Percentiles rank a stretch among this genome's conserved stretches.
Evolutionary conservation across 164 flowering plant genomes (phyloP).

Genomic region (Piper longum): DNA sequence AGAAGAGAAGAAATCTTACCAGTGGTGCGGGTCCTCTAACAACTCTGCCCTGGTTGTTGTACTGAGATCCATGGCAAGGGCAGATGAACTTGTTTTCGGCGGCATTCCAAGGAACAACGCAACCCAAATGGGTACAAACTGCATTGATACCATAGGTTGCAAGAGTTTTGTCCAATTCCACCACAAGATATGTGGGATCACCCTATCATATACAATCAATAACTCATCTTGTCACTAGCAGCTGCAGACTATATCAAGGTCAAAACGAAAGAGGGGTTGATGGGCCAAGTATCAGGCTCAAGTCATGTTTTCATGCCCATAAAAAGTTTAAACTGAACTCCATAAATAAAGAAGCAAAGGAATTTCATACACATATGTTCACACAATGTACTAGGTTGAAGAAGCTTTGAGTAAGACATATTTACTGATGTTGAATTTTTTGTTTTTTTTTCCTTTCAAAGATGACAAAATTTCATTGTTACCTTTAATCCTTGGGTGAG

Average conservation of each 20-base stretch:
- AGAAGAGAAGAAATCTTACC: constrained; percentile 22
- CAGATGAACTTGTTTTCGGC: constrained; percentile 85
- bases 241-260: neutral
- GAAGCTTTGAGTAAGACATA: too few species aligned
- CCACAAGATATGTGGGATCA: constrained; percentile 88
- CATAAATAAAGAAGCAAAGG: too few species aligned
- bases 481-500: constrained; percentile 89
- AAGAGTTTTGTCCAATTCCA: constrained; percentile 66
- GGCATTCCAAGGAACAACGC: constrained; percentile 77
- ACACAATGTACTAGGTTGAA: too few species aligned
- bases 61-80: constrained; percentile 95
- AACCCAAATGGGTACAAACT: constrained; percentile 92
- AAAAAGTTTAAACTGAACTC: too few species aligned
- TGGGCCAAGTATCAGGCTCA: too few species aligned
- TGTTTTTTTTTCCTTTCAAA: too few species aligned
- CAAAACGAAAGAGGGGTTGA: too few species aligned
- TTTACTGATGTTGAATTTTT: too few species aligned
- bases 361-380: too few species aligned
- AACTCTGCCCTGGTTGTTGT: constrained; percentile 81
- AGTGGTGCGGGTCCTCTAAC: constrained; percentile 94
- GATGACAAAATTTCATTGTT: neutral
- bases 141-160: constrained; percentile 88
- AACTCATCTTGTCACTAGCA: neutral
- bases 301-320: too few species aligned
- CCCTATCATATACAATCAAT: constrained; percentile 33